Percentiles rank a stretch among this genome's conserved stretches.
These are phyloP conservation scores for Hansenula anomala DNA, from an alignment of 1,139 yeast genomes.

Conservation along the genomic window DNA sequence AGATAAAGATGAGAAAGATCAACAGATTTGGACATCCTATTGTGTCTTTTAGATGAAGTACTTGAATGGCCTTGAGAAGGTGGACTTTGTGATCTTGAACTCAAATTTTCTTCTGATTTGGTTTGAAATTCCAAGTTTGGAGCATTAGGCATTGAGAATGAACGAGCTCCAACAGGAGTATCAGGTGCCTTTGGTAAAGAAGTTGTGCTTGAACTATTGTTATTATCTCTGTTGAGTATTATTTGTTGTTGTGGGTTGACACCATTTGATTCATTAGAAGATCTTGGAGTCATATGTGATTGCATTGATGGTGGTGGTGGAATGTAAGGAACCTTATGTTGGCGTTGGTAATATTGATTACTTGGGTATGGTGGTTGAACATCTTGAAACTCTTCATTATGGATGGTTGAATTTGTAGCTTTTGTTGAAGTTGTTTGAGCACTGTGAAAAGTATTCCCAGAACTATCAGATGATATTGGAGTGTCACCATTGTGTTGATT, in stretches of 20 bases:
- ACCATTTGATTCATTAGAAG: background rate
- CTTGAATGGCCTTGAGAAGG: conserved; percentile 4
- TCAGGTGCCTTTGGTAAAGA: conserved; percentile 11
- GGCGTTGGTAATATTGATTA: background rate
- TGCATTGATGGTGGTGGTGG: conserved; percentile 3
- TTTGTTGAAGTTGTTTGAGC: background rate
- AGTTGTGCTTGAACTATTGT: conserved; percentile 4
- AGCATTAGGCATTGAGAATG: conserved; percentile 12
- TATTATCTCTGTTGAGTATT: background rate
- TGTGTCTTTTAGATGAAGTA: conserved; percentile 5
- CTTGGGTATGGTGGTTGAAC: background rate
- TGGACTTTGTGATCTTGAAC: conserved; percentile 15
- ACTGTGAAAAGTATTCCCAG: background rate
- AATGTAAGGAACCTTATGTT: conserved; percentile 1
- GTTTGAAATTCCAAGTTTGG: background rate
- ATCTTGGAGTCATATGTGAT: background rate
- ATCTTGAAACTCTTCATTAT: background rate
- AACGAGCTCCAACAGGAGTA: conserved; percentile 18
- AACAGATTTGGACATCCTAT: conserved; percentile 27
- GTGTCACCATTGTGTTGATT: background rate
- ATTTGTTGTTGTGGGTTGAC: background rate
- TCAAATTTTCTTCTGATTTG: conserved; percentile 5
- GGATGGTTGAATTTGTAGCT: background rate
- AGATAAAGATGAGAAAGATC: conserved; percentile 35
- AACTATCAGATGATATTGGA: background rate